phyloP scores from a whole-genome alignment of 1,284 basidiomycete genomes.

The Pseudozyma tsukubaensis region DNA sequence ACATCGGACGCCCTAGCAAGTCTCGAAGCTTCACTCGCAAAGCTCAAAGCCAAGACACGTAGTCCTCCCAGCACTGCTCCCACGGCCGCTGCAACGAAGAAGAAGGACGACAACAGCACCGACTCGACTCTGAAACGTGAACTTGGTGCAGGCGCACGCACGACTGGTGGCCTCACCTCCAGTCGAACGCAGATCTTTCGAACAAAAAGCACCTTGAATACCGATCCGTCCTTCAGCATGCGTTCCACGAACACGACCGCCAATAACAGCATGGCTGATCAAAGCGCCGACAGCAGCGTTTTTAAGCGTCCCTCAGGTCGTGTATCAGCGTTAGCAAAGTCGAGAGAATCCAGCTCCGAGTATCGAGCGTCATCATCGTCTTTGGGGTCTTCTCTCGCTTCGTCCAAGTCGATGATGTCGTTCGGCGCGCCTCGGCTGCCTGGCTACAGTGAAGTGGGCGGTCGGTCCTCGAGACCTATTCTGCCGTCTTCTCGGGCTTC shows the following conservation, averaged over 20 bases:
- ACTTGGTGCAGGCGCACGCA: constrained; percentile 9
- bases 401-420: constrained; percentile 34
- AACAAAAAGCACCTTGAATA: constrained; percentile 1
- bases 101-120: constrained; percentile 11
- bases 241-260: constrained; percentile 1
- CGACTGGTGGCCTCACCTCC: constrained; percentile 3
- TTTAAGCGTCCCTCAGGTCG: constrained; percentile 44
- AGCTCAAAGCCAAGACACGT: constrained; percentile 30
- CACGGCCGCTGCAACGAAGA: not conserved
- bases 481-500: constrained; percentile 11
- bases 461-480: constrained; percentile 2
- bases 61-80: constrained; percentile 16
- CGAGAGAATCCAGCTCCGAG: constrained; percentile 31
- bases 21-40: constrained; percentile 48
- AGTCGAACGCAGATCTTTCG: constrained; percentile 25
- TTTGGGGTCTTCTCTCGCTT: constrained; percentile 14
- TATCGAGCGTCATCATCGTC: constrained; percentile 2
- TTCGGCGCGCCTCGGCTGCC: constrained; percentile 38
- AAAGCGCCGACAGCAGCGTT: constrained; percentile 26
- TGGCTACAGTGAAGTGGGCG: constrained; percentile 16
- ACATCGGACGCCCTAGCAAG: constrained; percentile 48
- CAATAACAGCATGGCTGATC: constrained; percentile 9
- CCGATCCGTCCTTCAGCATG: constrained; percentile 19
- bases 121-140: constrained; percentile 21
- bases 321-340: constrained; percentile 35